Evolutionary conservation across 352 stramenopile species (phyloP), one percentile per base, ranked within the genome.

Genomic region (Bremia lactucae): DNA sequence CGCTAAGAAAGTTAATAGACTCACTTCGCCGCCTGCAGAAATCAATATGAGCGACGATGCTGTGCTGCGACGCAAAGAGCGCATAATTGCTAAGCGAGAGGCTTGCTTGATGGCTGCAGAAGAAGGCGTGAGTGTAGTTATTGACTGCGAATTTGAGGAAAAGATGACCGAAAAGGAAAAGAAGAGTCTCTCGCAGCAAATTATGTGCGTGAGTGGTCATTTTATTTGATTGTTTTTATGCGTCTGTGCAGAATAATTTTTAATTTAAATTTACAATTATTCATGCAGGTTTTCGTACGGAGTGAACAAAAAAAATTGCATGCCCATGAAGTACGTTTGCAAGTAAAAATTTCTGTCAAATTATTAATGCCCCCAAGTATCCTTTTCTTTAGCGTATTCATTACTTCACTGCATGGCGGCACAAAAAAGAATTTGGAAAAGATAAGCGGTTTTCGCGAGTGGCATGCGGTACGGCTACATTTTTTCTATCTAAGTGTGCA

Each of bases 81-180:
- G 67, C 26, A 40, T 50, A 15, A 70, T 75, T 22, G 77, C 52
- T 39, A 95, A 89, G 59, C 76, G 67, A 5, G 80, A 85, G 48
- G 39, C 54, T 11, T 89, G 73, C 45, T 58, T 89, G 20, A 87
- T 94, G 60, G 78, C 73, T 41, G 78, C 77, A 4, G 90, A 94
- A 41, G 72, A 92, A 61, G 77, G 78, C 15, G 39, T 72, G 11
- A 75, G 71, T 28, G 68, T 96, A 7, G 77, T 95, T n/a, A 85
- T 97, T 31, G 94, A 98, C 60, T 97, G 90, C 46, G 80, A 73
- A 11, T 98, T 97, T 62, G 88, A 97, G 51, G 57, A 95, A 16
- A 48, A 84, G n/a, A 96, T 97, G 87, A 90, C 65, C 2, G 57
- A 71, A 20, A 95, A 93, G 43, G 92, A 97, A 59, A 86, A 93